These are phyloP conservation scores for Chamaecyparis obtusa DNA, from an alignment of 75 land plant species.

Conservation along the genomic window DNA sequence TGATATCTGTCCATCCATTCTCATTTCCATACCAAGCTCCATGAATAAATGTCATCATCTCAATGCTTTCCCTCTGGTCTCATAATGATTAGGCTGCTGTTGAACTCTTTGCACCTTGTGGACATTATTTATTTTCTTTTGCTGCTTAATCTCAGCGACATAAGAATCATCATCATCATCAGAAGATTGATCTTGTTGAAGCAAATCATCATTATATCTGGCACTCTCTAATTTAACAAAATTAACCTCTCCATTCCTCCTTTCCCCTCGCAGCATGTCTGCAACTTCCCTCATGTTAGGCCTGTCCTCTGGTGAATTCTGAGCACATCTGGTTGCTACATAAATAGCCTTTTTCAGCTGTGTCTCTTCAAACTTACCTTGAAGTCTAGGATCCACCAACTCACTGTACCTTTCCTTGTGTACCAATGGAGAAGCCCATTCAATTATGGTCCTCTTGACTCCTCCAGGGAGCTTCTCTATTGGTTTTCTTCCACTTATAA, in stretches of 20 bases:
- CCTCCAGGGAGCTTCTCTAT: slow-evolving; percentile 56
- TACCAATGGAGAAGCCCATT: slow-evolving; percentile 72
- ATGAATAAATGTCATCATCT: background rate
- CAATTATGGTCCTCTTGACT: slow-evolving; percentile 44
- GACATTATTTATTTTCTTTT: background rate
- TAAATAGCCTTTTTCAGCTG: slow-evolving; percentile 48
- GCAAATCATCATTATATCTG: slow-evolving; percentile 2
- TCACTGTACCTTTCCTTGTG: slow-evolving; percentile 37
- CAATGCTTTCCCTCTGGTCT: background rate
- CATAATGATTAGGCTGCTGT: background rate
- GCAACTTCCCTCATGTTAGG: slow-evolving; percentile 75
- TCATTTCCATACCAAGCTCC: background rate
- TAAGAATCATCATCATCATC: background rate
- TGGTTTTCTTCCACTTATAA: slow-evolving; percentile 68
- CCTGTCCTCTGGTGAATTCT: slow-evolving; percentile 47
- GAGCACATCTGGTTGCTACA: slow-evolving; percentile 53
- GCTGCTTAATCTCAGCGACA: background rate
- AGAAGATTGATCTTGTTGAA: background rate
- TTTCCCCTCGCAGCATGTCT: slow-evolving; percentile 37
- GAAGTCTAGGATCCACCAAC: slow-evolving; percentile 68
- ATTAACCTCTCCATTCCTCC: background rate
- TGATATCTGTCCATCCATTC: background rate
- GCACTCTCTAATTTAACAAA: background rate
- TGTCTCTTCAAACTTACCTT: slow-evolving; percentile 46
- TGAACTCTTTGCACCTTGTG: background rate